Evolutionary conservation across 208 protist genomes (phyloP).

Genomic region (Crithidia brevicula): DNA sequence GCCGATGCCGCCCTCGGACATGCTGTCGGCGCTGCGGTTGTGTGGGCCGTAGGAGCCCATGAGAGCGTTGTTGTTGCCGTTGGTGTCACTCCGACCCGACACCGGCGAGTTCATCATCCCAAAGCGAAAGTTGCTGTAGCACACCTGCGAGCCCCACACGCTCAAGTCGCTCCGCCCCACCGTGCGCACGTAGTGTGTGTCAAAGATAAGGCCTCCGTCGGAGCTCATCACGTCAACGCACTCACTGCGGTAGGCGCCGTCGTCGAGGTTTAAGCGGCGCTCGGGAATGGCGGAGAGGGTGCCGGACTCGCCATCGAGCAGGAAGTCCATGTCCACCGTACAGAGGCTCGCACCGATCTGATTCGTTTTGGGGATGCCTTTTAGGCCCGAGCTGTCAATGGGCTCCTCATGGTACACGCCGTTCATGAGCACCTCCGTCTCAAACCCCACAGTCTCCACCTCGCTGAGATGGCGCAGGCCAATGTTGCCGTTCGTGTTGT

Average conservation of each 20-base stretch:
- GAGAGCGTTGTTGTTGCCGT: slow-evolving; percentile 8
- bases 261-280: slow-evolving; percentile 61
- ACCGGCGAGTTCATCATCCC: slow-evolving; percentile 4
- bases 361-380: slow-evolving; percentile 30
- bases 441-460: slow-evolving; percentile 70
- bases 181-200: slow-evolving; percentile 68
- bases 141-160: slow-evolving; percentile 74
- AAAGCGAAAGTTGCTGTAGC: slow-evolving; percentile 76
- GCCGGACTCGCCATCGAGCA: slow-evolving; percentile 83
- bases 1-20: slow-evolving; percentile 8
- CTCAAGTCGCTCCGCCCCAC: slow-evolving; percentile 66
- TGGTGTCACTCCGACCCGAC: slow-evolving; percentile 18
- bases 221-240: slow-evolving; percentile 80
- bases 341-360: slow-evolving; percentile 77
- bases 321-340: slow-evolving; percentile 67
- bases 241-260: slow-evolving; percentile 75
- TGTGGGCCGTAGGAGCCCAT: slow-evolving; percentile 4
- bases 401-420: slow-evolving; percentile 70
- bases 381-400: slow-evolving; percentile 15
- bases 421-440: slow-evolving; percentile 79
- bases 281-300: slow-evolving; percentile 70
- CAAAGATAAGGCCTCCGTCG: slow-evolving; percentile 82
- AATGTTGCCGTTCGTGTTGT: slow-evolving; percentile 85
- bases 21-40: slow-evolving; percentile 23
- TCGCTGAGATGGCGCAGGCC: slow-evolving; percentile 82